Percentiles rank a stretch among this genome's conserved stretches.
phyloP scores from a whole-genome alignment of 1,284 basidiomycete genomes.

The Testicularia cyperi region DNA sequence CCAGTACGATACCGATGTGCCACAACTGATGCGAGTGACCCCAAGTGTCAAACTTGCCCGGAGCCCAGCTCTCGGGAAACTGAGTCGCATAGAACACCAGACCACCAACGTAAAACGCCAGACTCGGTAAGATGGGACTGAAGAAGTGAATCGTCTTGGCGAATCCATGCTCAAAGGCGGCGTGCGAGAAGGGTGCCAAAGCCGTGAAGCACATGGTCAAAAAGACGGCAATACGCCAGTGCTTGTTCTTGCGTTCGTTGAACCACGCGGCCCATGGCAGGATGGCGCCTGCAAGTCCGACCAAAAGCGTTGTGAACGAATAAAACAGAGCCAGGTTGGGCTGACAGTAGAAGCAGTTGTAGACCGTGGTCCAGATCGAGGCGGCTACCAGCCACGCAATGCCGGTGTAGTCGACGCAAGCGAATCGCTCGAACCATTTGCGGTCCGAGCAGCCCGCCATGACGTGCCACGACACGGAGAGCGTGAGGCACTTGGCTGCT shows the following conservation, averaged over 20 bases:
- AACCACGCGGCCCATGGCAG: conserved; percentile 58
- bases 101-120: conserved; percentile 51
- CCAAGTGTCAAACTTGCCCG: conserved; percentile 53
- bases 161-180: conserved; percentile 52
- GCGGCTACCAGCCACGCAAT: conserved; percentile 59
- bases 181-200: conserved; percentile 54
- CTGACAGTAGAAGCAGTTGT: conserved; percentile 60
- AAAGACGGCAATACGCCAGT: conserved; percentile 52
- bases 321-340: conserved; percentile 55
- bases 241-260: conserved; percentile 53
- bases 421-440: conserved; percentile 55
- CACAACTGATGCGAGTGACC: conserved; percentile 59
- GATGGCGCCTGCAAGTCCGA: conserved; percentile 52
- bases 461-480: conserved; percentile 58
- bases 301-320: conserved; percentile 44
- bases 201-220: conserved; percentile 55
- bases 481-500: conserved; percentile 54
- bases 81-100: conserved; percentile 54
- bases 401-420: conserved; percentile 59
- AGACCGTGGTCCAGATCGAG: conserved; percentile 54
- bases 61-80: conserved; percentile 52
- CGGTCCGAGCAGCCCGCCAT: conserved; percentile 57
- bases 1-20: conserved; percentile 56
- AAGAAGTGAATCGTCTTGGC: conserved; percentile 47
- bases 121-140: conserved; percentile 52